Percentiles rank a stretch among this genome's conserved stretches.
phyloP scores from a whole-genome alignment of 1,284 basidiomycete genomes.

The Ustilago curta region DNA sequence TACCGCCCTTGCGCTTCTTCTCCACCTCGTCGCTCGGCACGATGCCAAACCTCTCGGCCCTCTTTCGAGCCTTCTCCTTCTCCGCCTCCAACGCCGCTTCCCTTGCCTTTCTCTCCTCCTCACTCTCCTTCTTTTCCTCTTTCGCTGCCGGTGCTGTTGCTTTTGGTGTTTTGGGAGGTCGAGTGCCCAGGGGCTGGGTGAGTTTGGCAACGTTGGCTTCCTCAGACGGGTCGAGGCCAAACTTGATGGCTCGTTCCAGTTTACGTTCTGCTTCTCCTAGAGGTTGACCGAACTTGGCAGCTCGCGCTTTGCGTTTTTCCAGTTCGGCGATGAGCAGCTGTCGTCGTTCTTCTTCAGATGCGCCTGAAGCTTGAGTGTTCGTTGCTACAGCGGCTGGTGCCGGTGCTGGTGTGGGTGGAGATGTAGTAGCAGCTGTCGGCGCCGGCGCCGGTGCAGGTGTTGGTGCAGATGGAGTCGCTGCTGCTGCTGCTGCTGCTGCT shows the following conservation, averaged over 20 bases:
- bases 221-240: conserved; percentile 54
- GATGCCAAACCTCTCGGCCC: conserved; percentile 61
- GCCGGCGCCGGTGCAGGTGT: neutral
- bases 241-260: conserved; percentile 61
- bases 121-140: conserved; percentile 3
- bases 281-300: conserved; percentile 61
- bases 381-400: conserved; percentile 13
- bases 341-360: conserved; percentile 41
- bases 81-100: conserved; percentile 39
- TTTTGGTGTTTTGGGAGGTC: neutral
- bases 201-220: conserved; percentile 38
- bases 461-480: conserved; percentile 1
- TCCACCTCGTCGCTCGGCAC: conserved; percentile 27
- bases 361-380: neutral
- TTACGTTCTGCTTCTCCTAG: conserved; percentile 59
- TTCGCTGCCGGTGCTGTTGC: neutral
- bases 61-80: conserved; percentile 43
- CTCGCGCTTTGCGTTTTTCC: conserved; percentile 63
- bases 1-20: conserved; percentile 35
- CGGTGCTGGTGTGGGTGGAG: conserved; percentile 3
- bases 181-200: conserved; percentile 20
- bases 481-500: conserved; percentile 9
- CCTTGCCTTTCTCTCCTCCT: conserved; percentile 42
- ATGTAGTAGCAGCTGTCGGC: neutral
- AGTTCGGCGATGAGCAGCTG: conserved; percentile 56